Evolutionary conservation across 2,329 filamentous ascomycete genomes (phyloP), one percentile per base, ranked within the genome.

Genomic region (Endoconidiophora polonica): DNA sequence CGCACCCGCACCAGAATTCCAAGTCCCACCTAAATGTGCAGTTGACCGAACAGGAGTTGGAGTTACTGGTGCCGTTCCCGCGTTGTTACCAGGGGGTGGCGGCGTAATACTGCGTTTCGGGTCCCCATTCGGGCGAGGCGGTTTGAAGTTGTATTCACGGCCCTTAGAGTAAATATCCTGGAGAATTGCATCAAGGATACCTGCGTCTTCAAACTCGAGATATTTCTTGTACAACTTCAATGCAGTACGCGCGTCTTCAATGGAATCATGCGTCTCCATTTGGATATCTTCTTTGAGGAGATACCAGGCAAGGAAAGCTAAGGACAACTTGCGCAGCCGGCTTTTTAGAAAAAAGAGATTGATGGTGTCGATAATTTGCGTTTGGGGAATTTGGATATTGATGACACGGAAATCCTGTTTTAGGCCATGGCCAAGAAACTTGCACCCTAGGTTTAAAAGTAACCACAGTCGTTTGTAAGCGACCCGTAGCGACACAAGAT

Each of bases 401-500:
- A 94, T 94, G 50, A 94, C 94, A 48, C 91, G 86, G 67, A 98
- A 96, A 65, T 98, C 91, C 58, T 91, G 90, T 57, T 86, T 86
- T 40, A 98, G 71, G 3, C 90, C 90, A 60, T 98, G 91, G 2
- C 91, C 91, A 4, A 98, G 76, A 62, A 98, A 98, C 55, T 85
- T 78, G 65, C 87, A 94, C 44, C 91, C 91, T 0, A 96, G 73
- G 61, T 98, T 98, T 29, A 98, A 75, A 16, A 98, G 73, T 14
- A 96, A 77, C 93, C 93, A 98, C 26, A 98, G 78, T 63, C 95
- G 95, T 66, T 98, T 98, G 71, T 96, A 98, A 1, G 86, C 88
- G 52, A 84, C 76, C 62, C 98, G 98, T 39, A 96, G 72, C 1
- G 83, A 76, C 6, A 96, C 80, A 0, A 96, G 75, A 49, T 86